Evolutionary conservation across 805 yeast genomes (phyloP).

Genomic region (Saccharomycopsis sp.): DNA sequence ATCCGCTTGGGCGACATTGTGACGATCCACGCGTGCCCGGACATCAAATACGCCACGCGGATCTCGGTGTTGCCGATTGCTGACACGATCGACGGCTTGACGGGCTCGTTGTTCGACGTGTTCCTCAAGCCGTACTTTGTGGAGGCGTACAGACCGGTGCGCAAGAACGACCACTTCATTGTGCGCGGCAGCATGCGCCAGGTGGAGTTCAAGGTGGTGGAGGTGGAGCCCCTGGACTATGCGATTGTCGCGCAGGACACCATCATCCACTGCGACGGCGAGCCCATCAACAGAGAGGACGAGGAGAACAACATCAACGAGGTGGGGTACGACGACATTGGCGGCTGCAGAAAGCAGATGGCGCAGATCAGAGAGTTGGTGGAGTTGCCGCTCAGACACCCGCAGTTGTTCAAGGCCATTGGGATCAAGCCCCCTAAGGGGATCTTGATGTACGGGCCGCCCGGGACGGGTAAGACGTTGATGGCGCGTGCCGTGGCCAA

Average conservation of each 20-base stretch:
- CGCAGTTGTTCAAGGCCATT: conserved; percentile 93
- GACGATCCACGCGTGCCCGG: conserved; percentile 92
- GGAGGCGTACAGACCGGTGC: conserved; percentile 97
- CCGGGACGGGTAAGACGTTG: conserved; percentile 98
- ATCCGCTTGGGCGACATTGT: conserved; percentile 91
- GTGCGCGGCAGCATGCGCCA: conserved; percentile 99
- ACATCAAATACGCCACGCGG: conserved; percentile 92
- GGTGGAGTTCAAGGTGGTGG: conserved; percentile 97
- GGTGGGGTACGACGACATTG: conserved; percentile 98
- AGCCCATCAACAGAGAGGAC: conserved; percentile 96
- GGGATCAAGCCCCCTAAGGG: conserved; percentile 99
- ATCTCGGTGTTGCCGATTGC: conserved; percentile 95
- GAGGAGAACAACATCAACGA: conserved; percentile 95
- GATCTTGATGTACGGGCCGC: conserved; percentile 97
- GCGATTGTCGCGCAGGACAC: conserved; percentile 99
- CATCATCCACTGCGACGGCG: conserved; percentile 97
- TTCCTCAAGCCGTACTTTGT: conserved; percentile 96
- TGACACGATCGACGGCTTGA: conserved; percentile 95
- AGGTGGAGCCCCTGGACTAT: conserved; percentile 93
- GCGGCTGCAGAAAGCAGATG: conserved; percentile 99
- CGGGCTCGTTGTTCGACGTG: conserved; percentile 93
- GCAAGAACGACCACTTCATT: conserved; percentile 93
- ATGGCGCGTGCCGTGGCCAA: conserved; percentile 99
- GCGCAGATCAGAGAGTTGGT: conserved; percentile 98
- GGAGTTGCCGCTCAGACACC: conserved; percentile 96